Evolutionary conservation across 257 asterid genomes (phyloP).

Genomic region (Euphrasia confusa): DNA sequence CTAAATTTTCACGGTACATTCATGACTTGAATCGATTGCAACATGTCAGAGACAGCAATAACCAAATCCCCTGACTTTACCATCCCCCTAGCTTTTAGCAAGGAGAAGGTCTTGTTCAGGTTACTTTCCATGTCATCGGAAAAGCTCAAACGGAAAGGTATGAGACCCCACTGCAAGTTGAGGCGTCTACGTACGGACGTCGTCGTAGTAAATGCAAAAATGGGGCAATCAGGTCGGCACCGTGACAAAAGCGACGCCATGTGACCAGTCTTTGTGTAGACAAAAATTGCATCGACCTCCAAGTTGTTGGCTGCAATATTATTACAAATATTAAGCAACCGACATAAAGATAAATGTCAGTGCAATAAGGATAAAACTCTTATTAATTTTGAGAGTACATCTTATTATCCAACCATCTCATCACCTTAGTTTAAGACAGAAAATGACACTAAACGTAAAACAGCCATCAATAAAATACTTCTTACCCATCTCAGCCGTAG

Average conservation of each 20-base stretch:
- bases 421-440: no score
- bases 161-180: slow-evolving; percentile 95
- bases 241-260: slow-evolving; percentile 98
- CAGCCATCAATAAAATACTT: slow-evolving; percentile 4
- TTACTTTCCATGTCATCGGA: slow-evolving; percentile 95
- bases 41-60: slow-evolving; percentile 89
- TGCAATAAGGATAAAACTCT: no score
- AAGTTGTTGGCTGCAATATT: slow-evolving; percentile 76
- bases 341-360: neutral
- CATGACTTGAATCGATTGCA: slow-evolving; percentile 98
- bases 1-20: slow-evolving; percentile 60
- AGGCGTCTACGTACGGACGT: slow-evolving; percentile 85
- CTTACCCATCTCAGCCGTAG: slow-evolving; percentile 99
- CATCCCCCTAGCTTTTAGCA: slow-evolving; percentile 96
- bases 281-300: slow-evolving; percentile 91
- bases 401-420: no score
- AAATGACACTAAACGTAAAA: neutral
- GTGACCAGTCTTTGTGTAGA: slow-evolving; percentile 82
- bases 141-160: slow-evolving; percentile 87
- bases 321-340: slow-evolving; percentile 19
- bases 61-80: slow-evolving; percentile 88
- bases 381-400: no score
- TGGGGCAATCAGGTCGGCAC: slow-evolving; percentile 96
- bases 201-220: slow-evolving; percentile 78
- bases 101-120: slow-evolving; percentile 80